These are phyloP conservation scores for Aureobasidium leucospermi DNA, from an alignment of 2,329 filamentous ascomycete species.

Conservation along the genomic window DNA sequence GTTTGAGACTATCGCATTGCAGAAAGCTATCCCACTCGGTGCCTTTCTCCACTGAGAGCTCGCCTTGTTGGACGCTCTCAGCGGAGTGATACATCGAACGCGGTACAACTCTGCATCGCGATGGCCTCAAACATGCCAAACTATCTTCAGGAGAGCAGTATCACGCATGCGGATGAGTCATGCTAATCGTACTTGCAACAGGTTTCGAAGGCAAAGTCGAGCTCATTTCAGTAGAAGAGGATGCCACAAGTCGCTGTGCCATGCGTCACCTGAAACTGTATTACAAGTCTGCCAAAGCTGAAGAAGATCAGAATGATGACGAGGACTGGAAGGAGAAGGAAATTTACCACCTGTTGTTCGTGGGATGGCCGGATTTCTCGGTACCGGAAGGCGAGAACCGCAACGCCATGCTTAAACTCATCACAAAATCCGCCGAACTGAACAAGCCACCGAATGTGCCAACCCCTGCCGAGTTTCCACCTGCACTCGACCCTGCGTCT, in stretches of 20 bases:
- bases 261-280: conserved; percentile 61
- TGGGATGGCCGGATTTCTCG: conserved; percentile 83
- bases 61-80: no score
- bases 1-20: no score
- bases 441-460: conserved; percentile 38
- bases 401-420: conserved; percentile 60
- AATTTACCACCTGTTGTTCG: conserved; percentile 80
- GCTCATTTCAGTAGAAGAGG: conserved; percentile 48
- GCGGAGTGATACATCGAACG: no score
- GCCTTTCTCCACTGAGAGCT: no score
- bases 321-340: conserved; percentile 47
- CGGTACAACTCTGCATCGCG: no score
- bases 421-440: conserved; percentile 56
- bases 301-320: conserved; percentile 28
- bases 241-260: conserved; percentile 55
- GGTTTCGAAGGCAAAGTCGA: conserved; percentile 61
- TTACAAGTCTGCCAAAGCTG: conserved; percentile 24
- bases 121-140: no score
- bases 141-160: no score
- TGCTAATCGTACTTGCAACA: not conserved
- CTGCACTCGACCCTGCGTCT: not conserved
- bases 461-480: not conserved
- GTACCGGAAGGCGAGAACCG: conserved; percentile 66
- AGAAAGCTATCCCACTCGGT: no score
- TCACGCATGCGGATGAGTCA: no score